Percentiles rank a stretch among this genome's conserved stretches.
phyloP scores from a whole-genome alignment of 148 eudicot species.

The Salicornia ramosissima region DNA sequence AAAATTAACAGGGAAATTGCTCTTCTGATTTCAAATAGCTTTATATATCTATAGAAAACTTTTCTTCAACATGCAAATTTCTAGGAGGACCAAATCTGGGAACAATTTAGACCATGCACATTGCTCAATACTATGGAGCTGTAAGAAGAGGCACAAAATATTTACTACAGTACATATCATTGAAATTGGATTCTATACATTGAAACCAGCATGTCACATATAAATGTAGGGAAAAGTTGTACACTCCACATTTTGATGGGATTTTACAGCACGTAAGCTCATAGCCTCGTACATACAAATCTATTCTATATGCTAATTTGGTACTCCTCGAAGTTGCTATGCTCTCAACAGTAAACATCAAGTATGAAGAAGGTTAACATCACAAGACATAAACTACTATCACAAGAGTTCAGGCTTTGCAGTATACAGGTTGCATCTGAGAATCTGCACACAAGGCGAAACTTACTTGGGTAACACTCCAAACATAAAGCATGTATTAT shows the following conservation, averaged over 20 bases:
- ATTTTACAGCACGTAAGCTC: no score
- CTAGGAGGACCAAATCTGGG: no score
- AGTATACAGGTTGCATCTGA: background rate
- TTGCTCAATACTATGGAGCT: no score
- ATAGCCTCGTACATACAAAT: conserved; percentile 6
- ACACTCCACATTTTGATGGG: background rate
- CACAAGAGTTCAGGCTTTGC: background rate
- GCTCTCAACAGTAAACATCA: background rate
- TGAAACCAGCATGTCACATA: no score
- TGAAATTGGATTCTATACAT: no score
- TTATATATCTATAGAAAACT: no score
- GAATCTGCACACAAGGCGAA: conserved; percentile 11
- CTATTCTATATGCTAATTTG: conserved; percentile 1
- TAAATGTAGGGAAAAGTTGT: conserved; percentile 5
- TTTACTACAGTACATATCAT: no score
- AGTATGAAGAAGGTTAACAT: background rate
- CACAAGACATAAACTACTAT: background rate
- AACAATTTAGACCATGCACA: no score
- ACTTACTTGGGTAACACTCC: background rate
- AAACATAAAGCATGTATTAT: background rate
- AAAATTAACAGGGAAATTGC: no score
- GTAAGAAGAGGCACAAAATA: no score
- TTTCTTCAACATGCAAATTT: no score
- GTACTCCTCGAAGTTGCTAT: background rate
- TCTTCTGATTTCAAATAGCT: no score